phyloP scores from a whole-genome alignment of 2,329 filamentous ascomycete species.

The Talaromyces sp. region DNA sequence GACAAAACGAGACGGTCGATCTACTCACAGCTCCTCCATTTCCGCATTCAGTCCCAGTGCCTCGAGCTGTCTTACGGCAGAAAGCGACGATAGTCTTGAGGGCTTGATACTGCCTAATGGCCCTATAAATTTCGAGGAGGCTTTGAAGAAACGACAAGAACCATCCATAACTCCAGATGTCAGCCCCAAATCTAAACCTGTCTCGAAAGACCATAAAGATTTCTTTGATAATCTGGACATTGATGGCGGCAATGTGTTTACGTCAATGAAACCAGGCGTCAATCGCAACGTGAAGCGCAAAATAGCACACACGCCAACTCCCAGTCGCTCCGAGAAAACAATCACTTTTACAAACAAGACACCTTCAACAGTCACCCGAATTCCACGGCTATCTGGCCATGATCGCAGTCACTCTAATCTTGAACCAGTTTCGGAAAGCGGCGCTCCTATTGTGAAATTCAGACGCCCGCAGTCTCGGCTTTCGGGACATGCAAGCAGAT shows the following conservation, averaged over 20 bases:
- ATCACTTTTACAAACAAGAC: constrained; percentile 85
- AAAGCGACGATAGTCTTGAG: constrained; percentile 88
- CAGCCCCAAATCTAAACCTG: constrained; percentile 16
- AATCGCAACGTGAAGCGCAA: constrained; percentile 92
- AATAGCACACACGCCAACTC: constrained; percentile 59
- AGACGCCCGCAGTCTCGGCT: constrained; percentile 62
- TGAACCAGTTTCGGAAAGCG: constrained; percentile 90
- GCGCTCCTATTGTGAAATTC: constrained; percentile 60
- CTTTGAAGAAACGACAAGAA: constrained; percentile 65
- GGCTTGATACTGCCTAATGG: constrained; percentile 81
- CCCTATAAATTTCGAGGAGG: constrained; percentile 74
- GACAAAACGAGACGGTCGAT: constrained; percentile 71
- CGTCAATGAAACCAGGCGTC: constrained; percentile 71
- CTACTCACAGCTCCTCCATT: constrained; percentile 76
- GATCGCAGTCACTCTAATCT: constrained; percentile 67
- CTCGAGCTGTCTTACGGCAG: constrained; percentile 80
- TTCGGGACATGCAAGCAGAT: constrained; percentile 60
- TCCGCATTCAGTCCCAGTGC: constrained; percentile 90
- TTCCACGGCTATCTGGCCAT: constrained; percentile 69
- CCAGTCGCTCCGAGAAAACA: constrained; percentile 67
- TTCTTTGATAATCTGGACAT: constrained; percentile 83
- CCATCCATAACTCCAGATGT: constrained; percentile 31
- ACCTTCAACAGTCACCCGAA: constrained; percentile 56
- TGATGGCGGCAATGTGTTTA: constrained; percentile 74
- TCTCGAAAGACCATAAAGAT: constrained; percentile 54